phyloP scores from a whole-genome alignment of 2,329 filamentous ascomycete species.

The Leptographium galeiforme region DNA sequence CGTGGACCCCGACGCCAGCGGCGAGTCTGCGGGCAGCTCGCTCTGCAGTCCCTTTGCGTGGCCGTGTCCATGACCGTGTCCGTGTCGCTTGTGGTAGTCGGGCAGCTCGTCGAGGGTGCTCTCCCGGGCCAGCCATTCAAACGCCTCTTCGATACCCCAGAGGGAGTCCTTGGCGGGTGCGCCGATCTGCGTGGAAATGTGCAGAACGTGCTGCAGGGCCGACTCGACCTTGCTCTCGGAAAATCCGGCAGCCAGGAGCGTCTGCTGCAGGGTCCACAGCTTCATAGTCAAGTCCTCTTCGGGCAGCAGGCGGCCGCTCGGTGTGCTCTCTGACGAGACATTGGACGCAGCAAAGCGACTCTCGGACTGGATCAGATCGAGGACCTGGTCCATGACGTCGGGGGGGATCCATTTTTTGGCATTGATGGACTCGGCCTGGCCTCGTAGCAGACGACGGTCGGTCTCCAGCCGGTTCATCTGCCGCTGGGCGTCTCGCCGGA shows the following conservation, averaged over 20 bases:
- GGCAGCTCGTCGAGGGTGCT: constrained; percentile 56
- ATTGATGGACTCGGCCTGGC: constrained; percentile 61
- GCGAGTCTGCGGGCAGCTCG: constrained; percentile 38
- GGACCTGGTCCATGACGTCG: constrained; percentile 64
- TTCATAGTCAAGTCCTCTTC: constrained; percentile 71
- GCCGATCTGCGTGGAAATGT: constrained; percentile 50
- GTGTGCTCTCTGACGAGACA: constrained; percentile 28
- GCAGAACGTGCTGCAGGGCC: constrained; percentile 51
- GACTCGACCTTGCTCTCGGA: constrained; percentile 46
- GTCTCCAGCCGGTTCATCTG: constrained; percentile 70
- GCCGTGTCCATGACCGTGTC: constrained; percentile 19
- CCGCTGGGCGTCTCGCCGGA: constrained; percentile 63
- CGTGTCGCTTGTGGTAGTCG: constrained; percentile 46
- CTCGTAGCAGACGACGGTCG: constrained; percentile 67
- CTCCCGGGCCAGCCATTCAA: constrained; percentile 83
- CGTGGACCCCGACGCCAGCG: constrained; percentile 33
- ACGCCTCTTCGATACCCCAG: constrained; percentile 75
- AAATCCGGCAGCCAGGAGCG: constrained; percentile 57
- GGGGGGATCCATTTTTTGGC: constrained; percentile 66
- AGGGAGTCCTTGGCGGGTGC: constrained; percentile 48
- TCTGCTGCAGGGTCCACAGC: constrained; percentile 73
- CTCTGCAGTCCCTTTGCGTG: constrained; percentile 8
- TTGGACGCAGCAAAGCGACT: constrained; percentile 42
- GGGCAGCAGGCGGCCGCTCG: constrained; percentile 38
- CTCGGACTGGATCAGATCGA: constrained; percentile 59